These are phyloP conservation scores for Collybiopsis luxurians DNA, from an alignment of 768 basidiomycete genomes.

Conservation along the genomic window DNA sequence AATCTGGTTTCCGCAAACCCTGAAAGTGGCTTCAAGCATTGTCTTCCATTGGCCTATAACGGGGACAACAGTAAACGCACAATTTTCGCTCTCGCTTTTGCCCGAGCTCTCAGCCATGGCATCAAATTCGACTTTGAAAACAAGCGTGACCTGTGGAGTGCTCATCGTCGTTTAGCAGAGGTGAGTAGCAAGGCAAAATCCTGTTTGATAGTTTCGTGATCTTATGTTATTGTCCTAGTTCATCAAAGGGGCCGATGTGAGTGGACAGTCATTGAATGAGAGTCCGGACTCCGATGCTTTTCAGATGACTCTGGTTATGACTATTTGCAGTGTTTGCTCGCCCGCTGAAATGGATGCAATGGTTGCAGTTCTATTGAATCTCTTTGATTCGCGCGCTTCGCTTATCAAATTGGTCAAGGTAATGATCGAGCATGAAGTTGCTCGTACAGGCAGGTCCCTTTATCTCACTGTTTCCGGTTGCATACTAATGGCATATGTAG, in stretches of 20 bases:
- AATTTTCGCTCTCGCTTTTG: slow-evolving; percentile 84
- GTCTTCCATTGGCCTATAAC: slow-evolving; percentile 76
- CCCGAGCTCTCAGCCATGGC: slow-evolving; percentile 76
- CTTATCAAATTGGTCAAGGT: slow-evolving; percentile 74
- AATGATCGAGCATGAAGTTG: slow-evolving; percentile 84
- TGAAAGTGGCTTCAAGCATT: slow-evolving; percentile 88
- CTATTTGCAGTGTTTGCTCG: slow-evolving; percentile 89
- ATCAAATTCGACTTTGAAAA: slow-evolving; percentile 70
- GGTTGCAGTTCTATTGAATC: slow-evolving; percentile 79
- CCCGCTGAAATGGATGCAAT: slow-evolving; percentile 78
- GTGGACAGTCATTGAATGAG: too few relatives aligned
- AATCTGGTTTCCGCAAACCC: slow-evolving; percentile 82
- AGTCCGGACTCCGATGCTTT: too few relatives aligned
- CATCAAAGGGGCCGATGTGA: slow-evolving; percentile 70
- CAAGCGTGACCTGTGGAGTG: slow-evolving; percentile 41
- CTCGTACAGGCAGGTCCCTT: slow-evolving; percentile 61
- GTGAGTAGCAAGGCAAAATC: too few relatives aligned
- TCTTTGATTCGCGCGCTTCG: slow-evolving; percentile 76
- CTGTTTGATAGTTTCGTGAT: background rate
- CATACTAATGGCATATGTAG: slow-evolving; percentile 34
- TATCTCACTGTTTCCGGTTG: background rate
- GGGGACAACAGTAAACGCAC: slow-evolving; percentile 63
- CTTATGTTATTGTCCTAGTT: slow-evolving; percentile 39
- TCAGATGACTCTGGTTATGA: slow-evolving; percentile 76
- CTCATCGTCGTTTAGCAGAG: slow-evolving; percentile 58